Evolutionary conservation across 495 filamentous ascomycete genomes (phyloP), one percentile per base, ranked within the genome.

Genomic region (Extremus antarcticus): DNA sequence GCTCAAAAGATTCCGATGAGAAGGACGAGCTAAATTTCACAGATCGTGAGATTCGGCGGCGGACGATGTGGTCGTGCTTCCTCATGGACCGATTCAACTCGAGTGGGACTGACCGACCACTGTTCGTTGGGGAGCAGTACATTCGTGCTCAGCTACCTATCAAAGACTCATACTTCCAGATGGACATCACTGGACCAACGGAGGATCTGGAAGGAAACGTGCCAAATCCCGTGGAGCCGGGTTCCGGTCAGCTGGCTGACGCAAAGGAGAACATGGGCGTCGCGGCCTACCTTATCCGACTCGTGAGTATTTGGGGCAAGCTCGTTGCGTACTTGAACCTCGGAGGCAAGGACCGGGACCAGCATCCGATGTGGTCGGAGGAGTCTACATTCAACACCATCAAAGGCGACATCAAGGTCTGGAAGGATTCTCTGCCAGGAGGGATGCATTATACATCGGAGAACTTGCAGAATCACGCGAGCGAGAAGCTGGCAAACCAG

Each of bases 51-150:
- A 95, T 96, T 38, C 76, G 92, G 52, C 76, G 91, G 54, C 78
- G 92, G 51, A 94, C 88, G 3, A 96, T 98, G 91, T 98, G 92
- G 92, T 86, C 90, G 21, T 95, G 90, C 66, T 95, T 91, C 63
- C 65, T 94, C 56, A 95, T 98, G 92, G 92, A 98, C 68, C 82
- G 91, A 0, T 96, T 95, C 70, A 96, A 90, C 69, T 94, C 91
- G 2, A 95, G 90, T 2, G 92, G 92, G 15, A 95, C 90, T 24
- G 90, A 95, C 62, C 79, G 92, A 50, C 92, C 92, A 48, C 85
- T 86, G n/a, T 91, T 94, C 63, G 86, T 90, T 32, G 83, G 87
- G 60, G 90, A 96, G 67, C 86, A 87, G 53, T 86, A 85, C 51
- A 76, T 98, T 50, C 86, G 90, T 62, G 85, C 95, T 13, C 91